These are phyloP conservation scores for Endotrypanum monterogeii DNA, from an alignment of 208 protist genomes.

Conservation along the genomic window DNA sequence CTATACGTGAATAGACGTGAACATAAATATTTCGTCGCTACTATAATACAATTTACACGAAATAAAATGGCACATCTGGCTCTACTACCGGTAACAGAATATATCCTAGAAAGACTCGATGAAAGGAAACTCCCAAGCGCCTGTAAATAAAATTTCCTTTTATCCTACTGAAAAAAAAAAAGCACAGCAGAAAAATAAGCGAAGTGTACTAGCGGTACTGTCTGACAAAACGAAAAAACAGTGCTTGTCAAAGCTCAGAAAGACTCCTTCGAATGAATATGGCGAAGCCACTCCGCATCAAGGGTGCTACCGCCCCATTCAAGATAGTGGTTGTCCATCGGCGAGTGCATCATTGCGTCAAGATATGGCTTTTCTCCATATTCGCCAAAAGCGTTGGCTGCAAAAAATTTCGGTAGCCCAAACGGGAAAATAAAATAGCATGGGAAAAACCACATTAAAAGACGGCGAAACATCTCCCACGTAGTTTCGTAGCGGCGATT, in stretches of 20 bases:
- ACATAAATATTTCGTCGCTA: no score
- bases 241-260: constrained; percentile 37
- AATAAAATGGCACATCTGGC: background rate
- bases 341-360: constrained; percentile 71
- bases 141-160: background rate
- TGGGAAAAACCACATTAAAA: constrained; percentile 88
- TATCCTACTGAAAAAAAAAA: no score
- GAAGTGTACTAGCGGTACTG: background rate
- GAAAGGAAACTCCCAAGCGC: background rate
- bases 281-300: constrained; percentile 84
- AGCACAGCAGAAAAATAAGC: no score
- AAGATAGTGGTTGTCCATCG: constrained; percentile 89
- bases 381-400: constrained; percentile 75
- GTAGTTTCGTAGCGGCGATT: constrained; percentile 86
- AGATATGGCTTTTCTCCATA: constrained; percentile 90
- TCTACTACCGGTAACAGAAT: background rate
- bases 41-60: constrained; percentile 1
- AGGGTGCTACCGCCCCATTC: constrained; percentile 84
- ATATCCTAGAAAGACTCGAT: constrained; percentile 8
- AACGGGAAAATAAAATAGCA: constrained; percentile 90
- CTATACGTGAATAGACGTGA: no score
- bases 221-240: background rate
- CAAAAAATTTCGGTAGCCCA: constrained; percentile 80
- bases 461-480: constrained; percentile 81
- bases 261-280: constrained; percentile 90